Evolutionary conservation across 2,329 filamentous ascomycete genomes (phyloP).

Genomic region (Calonectria henricotiae): DNA sequence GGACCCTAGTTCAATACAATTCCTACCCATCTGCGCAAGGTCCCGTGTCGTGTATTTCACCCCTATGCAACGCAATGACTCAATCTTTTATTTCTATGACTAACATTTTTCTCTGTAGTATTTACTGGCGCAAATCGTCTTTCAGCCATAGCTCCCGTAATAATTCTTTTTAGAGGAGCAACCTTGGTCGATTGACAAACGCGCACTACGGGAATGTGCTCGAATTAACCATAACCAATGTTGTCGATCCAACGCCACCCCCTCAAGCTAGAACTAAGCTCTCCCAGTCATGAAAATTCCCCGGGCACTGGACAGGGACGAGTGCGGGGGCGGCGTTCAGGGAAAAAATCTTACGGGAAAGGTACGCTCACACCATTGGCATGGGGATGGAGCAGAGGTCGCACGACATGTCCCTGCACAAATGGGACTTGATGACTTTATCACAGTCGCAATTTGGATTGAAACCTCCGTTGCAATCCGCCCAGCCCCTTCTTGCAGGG

Average conservation of each 20-base stretch:
- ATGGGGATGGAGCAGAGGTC: conserved; percentile 11
- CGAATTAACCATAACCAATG: conserved; percentile 15
- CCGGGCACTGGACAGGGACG: conserved; percentile 4
- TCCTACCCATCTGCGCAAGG: no score
- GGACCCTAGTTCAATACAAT: no score
- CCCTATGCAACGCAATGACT: no score
- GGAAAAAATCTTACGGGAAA: conserved; percentile 8
- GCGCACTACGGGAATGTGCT: not conserved
- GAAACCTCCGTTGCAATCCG: not conserved
- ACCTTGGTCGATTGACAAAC: not conserved
- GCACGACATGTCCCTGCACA: not conserved
- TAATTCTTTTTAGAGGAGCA: not conserved
- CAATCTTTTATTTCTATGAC: not conserved
- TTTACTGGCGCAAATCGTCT: not conserved
- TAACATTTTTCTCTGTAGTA: not conserved
- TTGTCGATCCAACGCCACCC: conserved; percentile 17
- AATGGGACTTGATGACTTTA: not conserved
- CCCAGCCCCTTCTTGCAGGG: not conserved
- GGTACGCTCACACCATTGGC: conserved; percentile 11
- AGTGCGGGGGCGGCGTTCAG: conserved; percentile 18
- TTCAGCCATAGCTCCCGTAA: not conserved
- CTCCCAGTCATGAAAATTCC: conserved; percentile 13
- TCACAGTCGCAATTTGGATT: conserved; percentile 14
- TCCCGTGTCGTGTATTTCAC: no score
- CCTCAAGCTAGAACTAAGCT: conserved; percentile 21